phyloP scores from a whole-genome alignment of 192 early-diverging fungal genomes.

The Radiomyces spectabilis region DNA sequence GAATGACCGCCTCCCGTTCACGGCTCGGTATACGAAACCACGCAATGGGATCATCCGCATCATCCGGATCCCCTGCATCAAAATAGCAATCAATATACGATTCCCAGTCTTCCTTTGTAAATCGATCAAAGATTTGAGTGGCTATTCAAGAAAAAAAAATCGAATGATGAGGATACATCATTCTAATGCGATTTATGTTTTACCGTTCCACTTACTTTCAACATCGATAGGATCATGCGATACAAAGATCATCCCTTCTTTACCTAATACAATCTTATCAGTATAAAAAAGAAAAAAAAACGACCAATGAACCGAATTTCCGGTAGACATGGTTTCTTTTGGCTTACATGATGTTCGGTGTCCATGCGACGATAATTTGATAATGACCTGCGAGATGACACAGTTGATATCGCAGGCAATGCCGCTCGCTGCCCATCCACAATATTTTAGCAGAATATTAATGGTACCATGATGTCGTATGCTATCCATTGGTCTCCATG shows the following conservation, averaged over 20 bases:
- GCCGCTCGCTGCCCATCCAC: too few relatives aligned
- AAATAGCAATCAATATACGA: background rate
- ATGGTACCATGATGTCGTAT: too few relatives aligned
- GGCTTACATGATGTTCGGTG: too few relatives aligned
- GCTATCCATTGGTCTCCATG: too few relatives aligned
- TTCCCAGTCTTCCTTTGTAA: slow-evolving; percentile 7
- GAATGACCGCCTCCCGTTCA: background rate
- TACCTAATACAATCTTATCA: background rate
- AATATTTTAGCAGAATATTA: too few relatives aligned
- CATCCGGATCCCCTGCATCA: background rate
- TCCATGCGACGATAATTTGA: too few relatives aligned
- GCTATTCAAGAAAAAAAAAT: background rate
- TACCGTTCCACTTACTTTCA: background rate
- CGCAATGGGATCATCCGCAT: background rate
- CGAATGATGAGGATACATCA: too few relatives aligned
- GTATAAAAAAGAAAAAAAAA: slow-evolving; percentile 3
- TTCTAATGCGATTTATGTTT: too few relatives aligned
- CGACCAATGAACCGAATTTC: background rate
- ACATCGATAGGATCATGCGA: background rate
- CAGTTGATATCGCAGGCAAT: too few relatives aligned
- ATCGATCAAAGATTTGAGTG: slow-evolving; percentile 1
- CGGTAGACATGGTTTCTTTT: too few relatives aligned
- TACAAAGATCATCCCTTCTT: background rate
- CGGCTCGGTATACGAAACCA: background rate
- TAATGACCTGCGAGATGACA: too few relatives aligned